Base-by-base conservation (phyloP, 345 rosid species). In the Camelina laxa region DNA sequence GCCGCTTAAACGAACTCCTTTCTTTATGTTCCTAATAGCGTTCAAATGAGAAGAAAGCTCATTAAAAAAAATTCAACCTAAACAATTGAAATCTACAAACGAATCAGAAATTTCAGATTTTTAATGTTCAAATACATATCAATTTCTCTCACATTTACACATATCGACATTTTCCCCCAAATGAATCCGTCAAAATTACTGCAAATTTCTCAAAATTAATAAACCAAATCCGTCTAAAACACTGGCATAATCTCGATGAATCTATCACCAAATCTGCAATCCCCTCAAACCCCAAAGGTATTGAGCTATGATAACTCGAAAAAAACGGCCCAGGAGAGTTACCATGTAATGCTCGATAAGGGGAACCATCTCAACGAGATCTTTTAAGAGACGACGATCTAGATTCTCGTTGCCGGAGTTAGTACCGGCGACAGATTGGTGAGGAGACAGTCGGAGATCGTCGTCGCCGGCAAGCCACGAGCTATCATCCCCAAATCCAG, bases 311-410 rank as follows among this genome's bases (percentile, higher is more conserved):
- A 21, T 14, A 36, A 36, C 60, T 56, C 66, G 41, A 44, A 3
- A 44, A 3, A 49, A 60, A 22, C 13, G 22, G 49, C 17, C 6
- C 35, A 35, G 24, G 70, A 17, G 64, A 45, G 57, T n/a, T 87
- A 95, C 99, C 65, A 96, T 92, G 79, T 84, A 94, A 61, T 92
- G 86, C 82, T 95, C 90, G 66, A 95, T 83, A 70, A 96, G 98
- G 70, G 97, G 97, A 81, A 92, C 87, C 70, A 96, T 89, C 71
- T 89, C 93, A 66, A 89, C 98, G 33, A 96, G 97, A 70, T 91
- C 94, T 35, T 91, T 89, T 71, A 82, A 89, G 61, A 92, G 96
- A 75, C 74, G 85, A 41, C 85, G 97, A 81, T 91, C 93, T 22
- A 96, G 75, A 73, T 81, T 87, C 35, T 80, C 82, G 69, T 69